Evolutionary conservation across 2,329 filamentous ascomycete species (phyloP), one percentile per base, ranked within the genome.

Genomic region (Claviceps sp.): DNA sequence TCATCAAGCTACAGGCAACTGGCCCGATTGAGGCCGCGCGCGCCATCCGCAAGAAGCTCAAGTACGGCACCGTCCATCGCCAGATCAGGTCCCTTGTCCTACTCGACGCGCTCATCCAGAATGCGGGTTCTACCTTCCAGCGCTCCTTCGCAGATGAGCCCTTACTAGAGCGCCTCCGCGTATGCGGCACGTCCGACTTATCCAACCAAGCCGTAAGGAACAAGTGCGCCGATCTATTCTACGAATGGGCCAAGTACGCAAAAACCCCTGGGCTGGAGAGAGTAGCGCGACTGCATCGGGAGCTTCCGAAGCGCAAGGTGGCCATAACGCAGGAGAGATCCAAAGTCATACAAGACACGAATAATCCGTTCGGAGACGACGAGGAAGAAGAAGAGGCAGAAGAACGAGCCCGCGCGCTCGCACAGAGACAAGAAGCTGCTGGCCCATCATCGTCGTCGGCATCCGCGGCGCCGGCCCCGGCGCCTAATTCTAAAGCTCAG

Each of bases 1-100:
- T 93, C 52, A 87, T 98, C 65, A 85, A 87, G 58, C 81, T 98
- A 54, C 93, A 98, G 69, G 77, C 79, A 26, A 86, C 87, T 6
- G 93, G 93, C 0, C 89, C 93, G 1, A 79, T 81, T 13, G 93
- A 98, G 72, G 90, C 90, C 54, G 89, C 91, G 51, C 82, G 93
- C 63, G 90, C 93, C 47, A 79, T 98, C 60, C 82, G 93, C 55
- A 98, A 98, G 79, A 97, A 97, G 74, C 80, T 98, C 77, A 98
- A 98, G 72, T 97, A 98, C 69, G 93, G 93, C 60, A 95, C 82
- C 62, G 77, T 87, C n/a, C 91, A 97, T 67, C 85, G 89, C 48
- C 93, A 98, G 68, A 76, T 97, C 37, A 82, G 93, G 54, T 87
- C 93, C 38, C 78, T 98, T 22, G 85, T 86, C 11, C 84, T 98